These are phyloP conservation scores for Lentinula novae-zelandiae DNA, from an alignment of 1,284 basidiomycete genomes.

Conservation along the genomic window DNA sequence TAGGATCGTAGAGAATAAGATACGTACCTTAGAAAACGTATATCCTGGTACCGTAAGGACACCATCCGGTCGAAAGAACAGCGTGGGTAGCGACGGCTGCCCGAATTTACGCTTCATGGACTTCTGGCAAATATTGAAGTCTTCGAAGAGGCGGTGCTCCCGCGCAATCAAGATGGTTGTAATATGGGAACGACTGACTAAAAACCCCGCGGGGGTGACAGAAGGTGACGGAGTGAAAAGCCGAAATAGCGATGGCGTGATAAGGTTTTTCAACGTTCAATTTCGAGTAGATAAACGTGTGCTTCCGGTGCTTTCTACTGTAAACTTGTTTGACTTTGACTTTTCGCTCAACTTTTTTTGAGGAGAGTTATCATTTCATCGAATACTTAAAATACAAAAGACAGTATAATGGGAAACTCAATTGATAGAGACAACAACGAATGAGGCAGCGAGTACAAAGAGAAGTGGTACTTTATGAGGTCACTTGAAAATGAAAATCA, in stretches of 20 bases:
- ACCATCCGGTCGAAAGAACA: constrained; percentile 46
- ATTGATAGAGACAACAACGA: neutral
- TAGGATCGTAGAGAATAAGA: constrained; percentile 4
- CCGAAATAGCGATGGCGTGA: neutral
- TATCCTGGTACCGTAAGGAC: constrained; percentile 64
- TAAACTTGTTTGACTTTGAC: no score
- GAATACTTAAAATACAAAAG: neutral
- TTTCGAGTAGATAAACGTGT: neutral
- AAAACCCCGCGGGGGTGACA: neutral
- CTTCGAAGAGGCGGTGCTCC: neutral
- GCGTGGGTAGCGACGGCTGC: constrained; percentile 41
- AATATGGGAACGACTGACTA: neutral
- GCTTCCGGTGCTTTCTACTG: no score
- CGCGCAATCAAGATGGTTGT: neutral
- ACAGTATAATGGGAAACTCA: neutral
- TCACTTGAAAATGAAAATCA: constrained; percentile 7
- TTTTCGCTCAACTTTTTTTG: neutral
- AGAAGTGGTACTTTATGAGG: constrained; percentile 12
- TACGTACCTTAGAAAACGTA: constrained; percentile 58
- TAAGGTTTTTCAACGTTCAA: neutral
- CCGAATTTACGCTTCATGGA: constrained; percentile 43
- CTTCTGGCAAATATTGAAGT: constrained; percentile 2
- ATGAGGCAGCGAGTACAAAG: neutral
- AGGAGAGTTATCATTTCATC: neutral
- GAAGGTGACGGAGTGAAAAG: neutral